Base-by-base conservation (phyloP, 768 basidiomycete species). In the Pleurotus sapidus region DNA sequence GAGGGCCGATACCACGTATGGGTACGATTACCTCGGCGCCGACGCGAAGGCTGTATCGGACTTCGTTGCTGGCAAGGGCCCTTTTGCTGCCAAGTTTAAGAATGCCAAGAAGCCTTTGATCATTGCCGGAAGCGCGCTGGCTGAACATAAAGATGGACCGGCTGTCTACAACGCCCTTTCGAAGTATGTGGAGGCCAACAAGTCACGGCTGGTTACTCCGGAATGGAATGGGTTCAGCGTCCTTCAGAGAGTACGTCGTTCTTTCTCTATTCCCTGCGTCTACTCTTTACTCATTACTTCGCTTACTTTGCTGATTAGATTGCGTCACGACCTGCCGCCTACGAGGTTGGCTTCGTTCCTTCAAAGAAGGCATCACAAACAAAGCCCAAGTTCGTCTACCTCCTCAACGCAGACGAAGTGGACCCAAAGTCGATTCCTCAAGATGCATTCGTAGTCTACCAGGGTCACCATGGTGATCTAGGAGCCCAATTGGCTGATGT, bases 401-500 rank as follows among this genome's bases (percentile, higher is more conserved):
- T 99, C 50, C 83, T 99, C 57, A 95, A 95, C 70, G 95, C 97
- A 5, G 97, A 99, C 66, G 95, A 98, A 66, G 72, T 98, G 55
- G 86, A 95, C 69, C 89, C 93, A 40, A 82, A 84, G 49, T 84
- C 89, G 3, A 95, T 99, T 58, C 95, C 97, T 27, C 77, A 83
- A 57, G 84, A 93, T 64, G 94, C 96, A 3, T 98, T 98, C 66
- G 95, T 98, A 46, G 96, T 99, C 12, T 99, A 99, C 72, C 97
- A 98, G 67, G 97, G 97, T 37, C 95, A 98, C 71, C 97, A 99
- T 68, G 97, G 97, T 64, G 97, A 99, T 70, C 78, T 93, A 55
- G 96, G 97, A 37, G 97, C 97, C 2, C 92, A 94, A 65, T 86
- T 95, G 20, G 97, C 97, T n/a, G 97, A 99, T 67, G 94, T 98